Conservation (phyloP, 192 early-diverging fungal species). For the Podila horticola region DNA sequence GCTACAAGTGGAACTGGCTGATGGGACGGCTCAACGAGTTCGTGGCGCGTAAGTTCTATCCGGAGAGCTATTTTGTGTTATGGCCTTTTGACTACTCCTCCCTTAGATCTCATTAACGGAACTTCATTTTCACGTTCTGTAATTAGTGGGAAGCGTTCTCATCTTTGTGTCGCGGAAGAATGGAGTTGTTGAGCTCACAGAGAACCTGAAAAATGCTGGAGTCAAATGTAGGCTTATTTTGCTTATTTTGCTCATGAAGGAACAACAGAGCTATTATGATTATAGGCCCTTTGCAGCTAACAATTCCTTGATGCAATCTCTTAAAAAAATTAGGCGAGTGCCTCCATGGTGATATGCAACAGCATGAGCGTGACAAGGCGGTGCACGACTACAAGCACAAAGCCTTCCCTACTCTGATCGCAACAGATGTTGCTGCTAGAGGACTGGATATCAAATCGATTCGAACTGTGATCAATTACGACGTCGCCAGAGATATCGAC, state of each 20-base stretch:
- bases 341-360: slow-evolving; percentile 84
- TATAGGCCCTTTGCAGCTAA: background rate
- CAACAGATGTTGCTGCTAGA: slow-evolving; percentile 77
- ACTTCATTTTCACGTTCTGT: background rate
- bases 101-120: too few species aligned
- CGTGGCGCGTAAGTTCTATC: slow-evolving; percentile 54
- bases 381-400: slow-evolving; percentile 73
- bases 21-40: slow-evolving; percentile 63
- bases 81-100: too few species aligned
- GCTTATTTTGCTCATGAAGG: background rate
- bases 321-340: slow-evolving; percentile 46
- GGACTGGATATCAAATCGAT: slow-evolving; percentile 85
- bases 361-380: slow-evolving; percentile 79
- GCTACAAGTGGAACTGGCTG: slow-evolving; percentile 82
- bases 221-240: slow-evolving; percentile 64
- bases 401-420: slow-evolving; percentile 68
- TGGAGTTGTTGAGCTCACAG: slow-evolving; percentile 75
- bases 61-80: background rate
- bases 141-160: slow-evolving; percentile 72
- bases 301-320: background rate
- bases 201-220: slow-evolving; percentile 66
- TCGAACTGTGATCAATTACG: slow-evolving; percentile 83
- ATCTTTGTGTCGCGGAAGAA: slow-evolving; percentile 82
- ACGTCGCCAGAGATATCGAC: slow-evolving; percentile 85
- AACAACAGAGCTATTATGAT: background rate